A percentile compares a stretch with the other conserved stretches of the same genome.
Evolutionary conservation across 2,329 filamentous ascomycete species (phyloP).

Genomic region (Xylaria polymorpha): DNA sequence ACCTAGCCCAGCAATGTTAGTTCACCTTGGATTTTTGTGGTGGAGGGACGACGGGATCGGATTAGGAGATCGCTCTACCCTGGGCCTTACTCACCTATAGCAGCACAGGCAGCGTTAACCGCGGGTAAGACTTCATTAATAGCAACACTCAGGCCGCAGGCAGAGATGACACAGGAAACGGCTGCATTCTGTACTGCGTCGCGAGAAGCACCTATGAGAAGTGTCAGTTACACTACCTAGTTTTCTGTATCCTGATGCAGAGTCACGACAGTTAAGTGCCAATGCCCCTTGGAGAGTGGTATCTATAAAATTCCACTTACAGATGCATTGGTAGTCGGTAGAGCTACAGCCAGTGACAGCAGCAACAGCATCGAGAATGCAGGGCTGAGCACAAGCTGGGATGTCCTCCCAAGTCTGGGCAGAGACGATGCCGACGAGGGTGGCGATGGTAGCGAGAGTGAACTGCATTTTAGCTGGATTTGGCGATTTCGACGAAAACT

Average conservation of each 20-base stretch:
- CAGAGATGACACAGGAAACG: slow-evolving; percentile 25
- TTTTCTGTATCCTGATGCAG: no score
- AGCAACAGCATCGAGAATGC: slow-evolving; percentile 23
- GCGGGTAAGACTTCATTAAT: slow-evolving; percentile 26
- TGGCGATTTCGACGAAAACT: neutral
- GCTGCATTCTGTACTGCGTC: slow-evolving; percentile 11
- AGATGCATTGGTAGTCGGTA: slow-evolving; percentile 30
- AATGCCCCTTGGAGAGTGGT: no score
- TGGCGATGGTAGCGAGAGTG: slow-evolving; percentile 20
- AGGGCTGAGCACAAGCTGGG: slow-evolving; percentile 33
- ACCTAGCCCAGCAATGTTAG: neutral
- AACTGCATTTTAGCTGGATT: slow-evolving; percentile 29
- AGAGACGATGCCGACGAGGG: slow-evolving; percentile 21
- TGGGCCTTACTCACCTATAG: slow-evolving; percentile 1
- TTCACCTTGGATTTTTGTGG: neutral
- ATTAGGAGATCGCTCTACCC: neutral
- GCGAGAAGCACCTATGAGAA: slow-evolving; percentile 21
- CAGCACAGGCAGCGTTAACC: slow-evolving; percentile 24
- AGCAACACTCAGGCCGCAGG: slow-evolving; percentile 23
- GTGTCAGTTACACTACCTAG: neutral
- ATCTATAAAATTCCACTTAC: slow-evolving; percentile 13
- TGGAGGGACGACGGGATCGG: neutral
- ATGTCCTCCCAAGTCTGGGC: slow-evolving; percentile 36
- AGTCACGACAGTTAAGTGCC: neutral
- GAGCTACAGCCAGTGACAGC: slow-evolving; percentile 17